Percentiles rank a stretch among this genome's conserved stretches.
Evolutionary conservation across 257 asterid genomes (phyloP).

Genomic region (Rehmannia glutinosa): DNA sequence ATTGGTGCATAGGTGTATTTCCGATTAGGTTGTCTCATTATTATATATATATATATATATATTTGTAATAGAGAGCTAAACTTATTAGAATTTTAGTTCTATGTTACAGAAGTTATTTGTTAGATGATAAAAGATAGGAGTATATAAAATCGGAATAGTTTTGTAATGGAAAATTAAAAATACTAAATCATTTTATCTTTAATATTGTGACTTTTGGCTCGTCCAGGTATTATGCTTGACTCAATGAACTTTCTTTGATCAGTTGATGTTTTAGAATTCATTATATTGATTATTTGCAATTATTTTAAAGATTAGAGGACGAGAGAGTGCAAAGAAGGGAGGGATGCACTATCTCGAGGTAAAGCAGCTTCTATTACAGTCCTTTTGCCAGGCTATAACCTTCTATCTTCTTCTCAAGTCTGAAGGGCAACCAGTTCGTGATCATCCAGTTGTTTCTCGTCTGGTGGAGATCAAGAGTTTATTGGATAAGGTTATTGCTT

Average conservation of each 20-base stretch:
- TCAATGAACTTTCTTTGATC: slow-evolving; percentile 2
- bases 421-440: slow-evolving; percentile 90
- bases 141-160: neutral
- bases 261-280: slow-evolving; percentile 1
- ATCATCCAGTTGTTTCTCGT: slow-evolving; percentile 91
- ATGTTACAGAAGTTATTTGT: neutral
- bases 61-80: neutral
- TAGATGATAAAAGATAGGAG: neutral
- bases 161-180: neutral
- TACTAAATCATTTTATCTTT: neutral
- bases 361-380: slow-evolving; percentile 71
- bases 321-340: slow-evolving; percentile 43
- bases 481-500: slow-evolving; percentile 70
- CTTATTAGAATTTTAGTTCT: neutral
- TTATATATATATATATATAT: neutral
- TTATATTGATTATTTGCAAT: slow-evolving; percentile 11
- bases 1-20: neutral
- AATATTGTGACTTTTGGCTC: neutral
- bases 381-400: slow-evolving; percentile 90
- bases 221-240: neutral
- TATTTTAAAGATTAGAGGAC: slow-evolving; percentile 52
- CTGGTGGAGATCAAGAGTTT: slow-evolving; percentile 82
- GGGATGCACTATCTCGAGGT: slow-evolving; percentile 67
- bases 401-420: slow-evolving; percentile 94
- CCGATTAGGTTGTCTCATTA: neutral